Base-by-base conservation (phyloP, 176 grass and related monocot species). In the Lolium perenne region DNA sequence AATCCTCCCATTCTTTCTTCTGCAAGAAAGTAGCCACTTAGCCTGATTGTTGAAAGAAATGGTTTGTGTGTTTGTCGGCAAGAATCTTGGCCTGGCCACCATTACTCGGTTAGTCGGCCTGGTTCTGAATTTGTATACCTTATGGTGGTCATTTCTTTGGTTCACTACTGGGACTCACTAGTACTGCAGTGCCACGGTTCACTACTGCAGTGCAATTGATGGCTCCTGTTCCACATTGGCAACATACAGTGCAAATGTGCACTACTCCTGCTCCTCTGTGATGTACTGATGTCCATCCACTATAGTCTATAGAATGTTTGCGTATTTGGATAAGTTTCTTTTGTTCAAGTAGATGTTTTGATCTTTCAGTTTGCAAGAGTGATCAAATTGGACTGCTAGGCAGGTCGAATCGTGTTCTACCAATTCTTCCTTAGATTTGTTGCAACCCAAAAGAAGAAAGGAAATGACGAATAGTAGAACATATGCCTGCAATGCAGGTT, bases 111-210 rank as follows among this genome's bases (percentile, higher is more conserved):
- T 35, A 35, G 32, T 35, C 32, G 32, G 32, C 32, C 32, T 89
- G 77, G 49, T 88, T 75, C 48, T 1, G 55, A 35, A 29, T 82
- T 79, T 62, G 23, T 25, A 10, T 62, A 62, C 59, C 23, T 0
- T 62, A 4, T 23, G 58, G 41, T 45, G 41, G 41, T 45, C 41
- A 7, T 45, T 8, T 62, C 59, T 10, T 25, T 62, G 59, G 59
- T 2, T 62, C 59, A 62, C 10, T 62, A 25, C 59, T 26, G 59
- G 32, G 32, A 35, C 32, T 35, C 32, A 35, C 32, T 35, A 35
- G 32, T 35, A 35, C 32, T 35, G 32, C 10, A 62, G 22, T 62
- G 59, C n/a, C 59, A 62, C 23, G 0, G 23, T 12, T 12, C 12
- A 45, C 5, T 45, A 45, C 41, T 45, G 7, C 41, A 45, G n/a